phyloP scores from a whole-genome alignment of 2,329 filamentous ascomycete species.

The Hymenoscyphus occultus region DNA sequence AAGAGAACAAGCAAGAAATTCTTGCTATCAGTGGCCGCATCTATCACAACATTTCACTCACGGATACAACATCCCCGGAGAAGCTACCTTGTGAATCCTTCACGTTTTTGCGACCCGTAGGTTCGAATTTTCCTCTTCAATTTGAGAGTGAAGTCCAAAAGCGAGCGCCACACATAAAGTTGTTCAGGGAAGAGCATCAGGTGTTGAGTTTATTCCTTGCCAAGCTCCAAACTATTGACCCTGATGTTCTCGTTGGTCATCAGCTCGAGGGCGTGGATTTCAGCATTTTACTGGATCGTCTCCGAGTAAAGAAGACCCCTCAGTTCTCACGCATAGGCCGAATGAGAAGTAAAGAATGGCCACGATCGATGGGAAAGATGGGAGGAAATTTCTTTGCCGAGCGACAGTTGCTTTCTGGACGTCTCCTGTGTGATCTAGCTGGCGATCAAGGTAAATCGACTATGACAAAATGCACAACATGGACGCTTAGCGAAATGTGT shows the following conservation, averaged over 20 bases:
- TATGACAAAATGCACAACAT: slow-evolving; percentile 96
- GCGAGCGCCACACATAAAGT: slow-evolving; percentile 68
- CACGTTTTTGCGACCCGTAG: slow-evolving; percentile 82
- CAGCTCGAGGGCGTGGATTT: slow-evolving; percentile 97
- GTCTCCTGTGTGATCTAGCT: slow-evolving; percentile 86
- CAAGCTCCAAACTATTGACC: slow-evolving; percentile 82
- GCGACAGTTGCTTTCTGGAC: slow-evolving; percentile 81
- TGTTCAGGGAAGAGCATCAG: slow-evolving; percentile 80
- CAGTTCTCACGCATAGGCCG: slow-evolving; percentile 94
- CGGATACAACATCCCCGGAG: slow-evolving; percentile 83
- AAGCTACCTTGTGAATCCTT: slow-evolving; percentile 87
- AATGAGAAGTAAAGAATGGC: slow-evolving; percentile 81
- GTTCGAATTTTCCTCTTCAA: slow-evolving; percentile 73
- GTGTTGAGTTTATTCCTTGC: slow-evolving; percentile 87
- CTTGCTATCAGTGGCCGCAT: slow-evolving; percentile 86
- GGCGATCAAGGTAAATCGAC: slow-evolving; percentile 97
- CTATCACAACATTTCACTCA: slow-evolving; percentile 85
- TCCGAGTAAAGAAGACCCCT: slow-evolving; percentile 86
- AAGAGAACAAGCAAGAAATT: slow-evolving; percentile 95
- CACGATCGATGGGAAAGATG: slow-evolving; percentile 77
- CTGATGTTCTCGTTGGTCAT: slow-evolving; percentile 90
- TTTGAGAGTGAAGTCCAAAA: slow-evolving; percentile 74
- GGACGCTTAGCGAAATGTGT: slow-evolving; percentile 98
- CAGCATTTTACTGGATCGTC: slow-evolving; percentile 79
- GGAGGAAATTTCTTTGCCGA: slow-evolving; percentile 92